Conservation (phyloP, 2,329 filamentous ascomycete genomes). For the Sphaerulina vaccinii region DNA sequence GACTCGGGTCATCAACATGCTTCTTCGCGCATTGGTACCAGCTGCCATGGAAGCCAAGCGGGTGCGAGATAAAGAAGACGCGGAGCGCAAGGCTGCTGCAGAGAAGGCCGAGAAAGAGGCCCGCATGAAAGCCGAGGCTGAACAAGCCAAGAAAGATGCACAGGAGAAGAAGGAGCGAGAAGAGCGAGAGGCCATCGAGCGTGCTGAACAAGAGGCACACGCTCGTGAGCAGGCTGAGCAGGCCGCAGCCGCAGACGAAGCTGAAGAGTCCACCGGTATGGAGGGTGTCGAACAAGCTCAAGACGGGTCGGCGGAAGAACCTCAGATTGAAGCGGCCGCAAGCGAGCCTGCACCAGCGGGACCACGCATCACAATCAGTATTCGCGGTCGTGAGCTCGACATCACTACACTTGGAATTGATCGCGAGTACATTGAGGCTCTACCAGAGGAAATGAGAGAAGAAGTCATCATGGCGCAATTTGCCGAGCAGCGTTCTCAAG, state of each 20-base stretch:
- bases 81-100: conserved; percentile 65
- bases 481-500: conserved; percentile 76
- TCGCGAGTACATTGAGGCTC: conserved; percentile 86
- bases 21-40: conserved; percentile 74
- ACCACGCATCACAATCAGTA: conserved; percentile 71
- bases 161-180: conserved; percentile 52
- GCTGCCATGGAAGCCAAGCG: conserved; percentile 80
- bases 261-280: conserved; percentile 51
- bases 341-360: conserved; percentile 44
- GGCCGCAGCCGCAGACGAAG: conserved; percentile 43
- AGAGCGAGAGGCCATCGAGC: conserved; percentile 50
- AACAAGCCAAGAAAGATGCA: conserved; percentile 57
- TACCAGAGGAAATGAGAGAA: conserved; percentile 95
- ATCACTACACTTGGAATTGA: conserved; percentile 95
- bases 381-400: conserved; percentile 83
- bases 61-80: conserved; percentile 64
- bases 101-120: conserved; percentile 62
- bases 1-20: conserved; percentile 63
- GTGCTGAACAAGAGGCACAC: conserved; percentile 40
- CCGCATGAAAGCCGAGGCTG: conserved; percentile 59
- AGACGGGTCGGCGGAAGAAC: conserved; percentile 43
- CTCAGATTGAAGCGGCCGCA: conserved; percentile 39
- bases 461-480: conserved; percentile 93
- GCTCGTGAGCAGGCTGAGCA: conserved; percentile 35
- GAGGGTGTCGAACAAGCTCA: conserved; percentile 67